phyloP scores from a whole-genome alignment of 2,329 filamentous ascomycete genomes.

The Colletotrichum liaoningense region DNA sequence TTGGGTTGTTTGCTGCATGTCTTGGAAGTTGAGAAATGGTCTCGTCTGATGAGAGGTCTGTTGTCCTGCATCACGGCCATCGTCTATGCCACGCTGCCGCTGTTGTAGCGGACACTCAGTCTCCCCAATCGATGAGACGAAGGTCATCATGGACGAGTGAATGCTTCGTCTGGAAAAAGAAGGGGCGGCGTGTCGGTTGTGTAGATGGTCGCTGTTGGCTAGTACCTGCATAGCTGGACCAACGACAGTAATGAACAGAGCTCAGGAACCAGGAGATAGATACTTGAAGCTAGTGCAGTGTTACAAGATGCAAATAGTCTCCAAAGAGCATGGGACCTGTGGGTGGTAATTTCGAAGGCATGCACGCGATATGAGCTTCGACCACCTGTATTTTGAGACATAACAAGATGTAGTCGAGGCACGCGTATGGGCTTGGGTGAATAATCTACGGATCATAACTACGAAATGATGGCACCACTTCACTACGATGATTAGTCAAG shows the following conservation, averaged over 20 bases:
- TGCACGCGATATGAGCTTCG: background rate
- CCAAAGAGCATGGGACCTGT: background rate
- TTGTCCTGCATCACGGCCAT: constrained; percentile 12
- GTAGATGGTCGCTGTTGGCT: constrained; percentile 33
- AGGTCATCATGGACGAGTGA: background rate
- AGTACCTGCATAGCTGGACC: constrained; percentile 29
- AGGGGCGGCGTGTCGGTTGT: constrained; percentile 13
- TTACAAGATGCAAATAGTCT: background rate
- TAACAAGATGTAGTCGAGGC: background rate
- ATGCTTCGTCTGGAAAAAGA: constrained; percentile 4
- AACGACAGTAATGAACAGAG: constrained; percentile 25
- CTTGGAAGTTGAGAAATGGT: constrained; percentile 28
- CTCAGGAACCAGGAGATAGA: constrained; percentile 13
- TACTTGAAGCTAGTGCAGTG: constrained; percentile 2
- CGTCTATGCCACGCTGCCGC: constrained; percentile 1
- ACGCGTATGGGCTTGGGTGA: background rate
- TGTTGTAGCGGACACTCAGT: background rate
- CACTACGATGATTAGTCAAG: background rate
- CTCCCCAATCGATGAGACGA: background rate
- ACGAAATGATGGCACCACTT: background rate
- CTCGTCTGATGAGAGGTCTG: constrained; percentile 15
- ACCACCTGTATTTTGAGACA: constrained; percentile 6
- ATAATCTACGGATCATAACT: background rate
- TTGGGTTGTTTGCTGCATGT: constrained; percentile 34
- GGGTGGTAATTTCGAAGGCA: background rate